Base-by-base conservation (phyloP, 345 rosid genomes). In the Eucalyptus pauciflora region DNA sequence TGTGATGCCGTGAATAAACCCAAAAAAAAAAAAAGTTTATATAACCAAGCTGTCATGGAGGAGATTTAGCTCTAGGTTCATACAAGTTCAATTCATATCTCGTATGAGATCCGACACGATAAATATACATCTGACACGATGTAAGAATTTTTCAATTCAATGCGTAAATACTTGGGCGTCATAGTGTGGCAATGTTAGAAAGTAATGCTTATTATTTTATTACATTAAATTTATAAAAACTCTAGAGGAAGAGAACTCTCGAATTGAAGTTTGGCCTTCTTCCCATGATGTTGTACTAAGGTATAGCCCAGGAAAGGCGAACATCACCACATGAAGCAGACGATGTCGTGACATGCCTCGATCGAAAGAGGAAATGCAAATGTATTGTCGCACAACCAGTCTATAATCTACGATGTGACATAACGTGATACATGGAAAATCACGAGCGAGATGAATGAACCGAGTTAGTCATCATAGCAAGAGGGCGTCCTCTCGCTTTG, bases 61-160 rank as follows among this genome's bases (percentile, higher is more conserved):
- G 9, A 22, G 85, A 76, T 37, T 37, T 76, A 22, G 85, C 27
- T 20, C 48, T 20, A 37, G 83, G 15, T 76, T 37, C 27, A 20
- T 22, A 11, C 41, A 22, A 6, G 46, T 41, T 76, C 3, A 4
- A 76, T 76, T 24, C 2, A 6, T 76, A 71, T 71, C 7, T 8
- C 9, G 4, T 20, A 41, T 20, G 29, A 76, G 0, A 37, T 41
- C 27, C 29, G 24, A 7, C 3, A 20, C 2, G 0, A 41, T 2
- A 37, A 20, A 11, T 76, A 20, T 76, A 22, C 27, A 76, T 76
- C 1, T 18, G 85, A 20, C 48, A 20, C 48, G 4, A 41, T 6
- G 48, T 8, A 76, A 76, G 27, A 41, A 22, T 10, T 76, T 41
- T 76, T 41, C 85, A 41, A 76, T 76, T 41, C 8, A 41, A 76